Percentiles rank a stretch among this genome's conserved stretches.
Conservation (phyloP, 108 stramenopile genomes). For the Conticribra guillardii region DNA sequence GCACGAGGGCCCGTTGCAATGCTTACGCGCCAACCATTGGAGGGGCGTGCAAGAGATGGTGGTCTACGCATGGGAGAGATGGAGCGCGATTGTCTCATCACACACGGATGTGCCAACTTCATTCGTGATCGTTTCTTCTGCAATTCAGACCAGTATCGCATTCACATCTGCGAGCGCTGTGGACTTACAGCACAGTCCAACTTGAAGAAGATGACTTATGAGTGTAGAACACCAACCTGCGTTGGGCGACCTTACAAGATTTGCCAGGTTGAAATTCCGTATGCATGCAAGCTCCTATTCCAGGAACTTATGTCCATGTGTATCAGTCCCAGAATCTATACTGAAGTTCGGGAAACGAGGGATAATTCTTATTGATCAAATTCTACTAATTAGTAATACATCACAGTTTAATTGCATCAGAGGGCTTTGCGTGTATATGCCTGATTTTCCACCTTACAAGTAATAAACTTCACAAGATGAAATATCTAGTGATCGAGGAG, state of each 20-base stretch:
- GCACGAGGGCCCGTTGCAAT: slow-evolving; percentile 97
- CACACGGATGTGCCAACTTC: slow-evolving; percentile 98
- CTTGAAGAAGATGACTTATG: slow-evolving; percentile 96
- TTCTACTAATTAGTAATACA: neutral
- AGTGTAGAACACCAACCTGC: slow-evolving; percentile 88
- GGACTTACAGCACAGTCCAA: slow-evolving; percentile 97
- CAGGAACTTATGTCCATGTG: slow-evolving; percentile 98
- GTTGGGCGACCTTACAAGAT: slow-evolving; percentile 81
- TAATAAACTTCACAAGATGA: too few relatives aligned
- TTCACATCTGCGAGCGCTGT: slow-evolving; percentile 96
- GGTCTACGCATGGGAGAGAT: slow-evolving; percentile 99
- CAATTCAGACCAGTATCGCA: slow-evolving; percentile 97
- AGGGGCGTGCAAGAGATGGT: slow-evolving; percentile 98
- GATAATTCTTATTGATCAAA: slow-evolving; percentile 59
- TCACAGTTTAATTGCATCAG: neutral
- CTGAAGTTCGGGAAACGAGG: slow-evolving; percentile 60
- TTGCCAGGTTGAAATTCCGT: slow-evolving; percentile 96
- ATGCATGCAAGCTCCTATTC: slow-evolving; percentile 98
- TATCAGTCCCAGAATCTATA: slow-evolving; percentile 89
- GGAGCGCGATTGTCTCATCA: slow-evolving; percentile 99
- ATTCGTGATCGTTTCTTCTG: slow-evolving; percentile 98
- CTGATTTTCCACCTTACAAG: too few relatives aligned
- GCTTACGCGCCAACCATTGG: slow-evolving; percentile 98
- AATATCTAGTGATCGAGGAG: too few relatives aligned
- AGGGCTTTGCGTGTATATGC: neutral